phyloP scores from a whole-genome alignment of 352 stramenopile species.

The Globisporangium lucens region DNA sequence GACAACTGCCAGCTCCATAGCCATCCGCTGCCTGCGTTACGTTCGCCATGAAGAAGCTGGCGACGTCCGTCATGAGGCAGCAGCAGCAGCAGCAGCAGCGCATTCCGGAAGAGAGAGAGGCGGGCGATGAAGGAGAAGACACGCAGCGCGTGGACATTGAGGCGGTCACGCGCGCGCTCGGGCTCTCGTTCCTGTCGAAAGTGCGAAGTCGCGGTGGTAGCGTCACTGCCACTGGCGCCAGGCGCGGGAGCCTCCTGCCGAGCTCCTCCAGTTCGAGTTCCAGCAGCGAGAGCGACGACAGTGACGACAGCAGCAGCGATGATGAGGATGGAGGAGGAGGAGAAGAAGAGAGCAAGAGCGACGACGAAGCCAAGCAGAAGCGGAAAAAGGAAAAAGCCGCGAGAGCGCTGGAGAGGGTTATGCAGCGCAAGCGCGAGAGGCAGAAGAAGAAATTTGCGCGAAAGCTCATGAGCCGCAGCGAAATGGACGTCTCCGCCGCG shows the following conservation, averaged over 20 bases:
- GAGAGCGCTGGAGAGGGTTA: background rate
- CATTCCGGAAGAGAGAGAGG: background rate
- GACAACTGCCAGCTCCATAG: background rate
- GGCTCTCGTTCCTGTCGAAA: slow-evolving; percentile 14
- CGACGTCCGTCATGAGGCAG: slow-evolving; percentile 1
- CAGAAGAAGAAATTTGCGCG: slow-evolving; percentile 16
- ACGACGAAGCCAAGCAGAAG: slow-evolving; percentile 1
- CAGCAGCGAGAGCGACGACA: slow-evolving; percentile 5
- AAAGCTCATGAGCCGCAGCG: slow-evolving; percentile 19
- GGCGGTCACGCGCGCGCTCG: slow-evolving; percentile 18
- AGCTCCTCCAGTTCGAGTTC: slow-evolving; percentile 10
- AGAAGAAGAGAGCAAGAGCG: background rate
- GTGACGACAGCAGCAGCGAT: background rate
- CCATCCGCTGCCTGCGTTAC: background rate
- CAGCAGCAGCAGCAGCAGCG: background rate
- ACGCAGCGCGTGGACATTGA: slow-evolving; percentile 14
- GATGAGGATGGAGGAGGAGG: background rate
- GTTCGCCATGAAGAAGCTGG: background rate
- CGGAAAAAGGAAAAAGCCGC: background rate
- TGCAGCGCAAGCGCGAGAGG: slow-evolving; percentile 15
- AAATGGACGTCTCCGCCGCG: slow-evolving; percentile 6
- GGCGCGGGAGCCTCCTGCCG: background rate
- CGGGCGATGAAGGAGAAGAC: background rate
- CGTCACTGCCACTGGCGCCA: background rate
- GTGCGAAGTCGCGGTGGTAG: background rate